phyloP scores from a whole-genome alignment of 2,329 filamentous ascomycete species.

The Cladosporium sp. region DNA sequence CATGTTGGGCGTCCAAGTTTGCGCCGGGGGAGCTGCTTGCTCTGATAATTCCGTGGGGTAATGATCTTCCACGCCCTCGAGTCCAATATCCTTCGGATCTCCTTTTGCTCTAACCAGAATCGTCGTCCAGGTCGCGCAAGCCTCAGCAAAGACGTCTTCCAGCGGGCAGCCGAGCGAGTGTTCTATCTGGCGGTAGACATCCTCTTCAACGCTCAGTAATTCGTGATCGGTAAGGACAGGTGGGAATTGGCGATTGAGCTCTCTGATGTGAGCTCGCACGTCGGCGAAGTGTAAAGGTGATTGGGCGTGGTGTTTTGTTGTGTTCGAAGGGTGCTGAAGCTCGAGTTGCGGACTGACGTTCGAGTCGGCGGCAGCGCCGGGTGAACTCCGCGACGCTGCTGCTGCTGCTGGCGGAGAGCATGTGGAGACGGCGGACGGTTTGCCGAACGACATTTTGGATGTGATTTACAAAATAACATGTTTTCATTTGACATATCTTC shows the following conservation, averaged over 20 bases:
- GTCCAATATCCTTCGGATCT: not conserved
- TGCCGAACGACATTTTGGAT: not conserved
- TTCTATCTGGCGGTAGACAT: slow-evolving; percentile 18
- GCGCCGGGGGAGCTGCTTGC: slow-evolving; percentile 9
- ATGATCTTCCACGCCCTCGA: not conserved
- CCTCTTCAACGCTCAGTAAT: not conserved
- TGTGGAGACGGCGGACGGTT: slow-evolving; percentile 3
- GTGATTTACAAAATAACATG: not conserved
- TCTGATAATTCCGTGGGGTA: not conserved
- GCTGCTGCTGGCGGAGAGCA: not conserved
- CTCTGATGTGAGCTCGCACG: slow-evolving; percentile 11
- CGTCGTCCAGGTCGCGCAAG: slow-evolving; percentile 12
- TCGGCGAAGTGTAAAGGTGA: slow-evolving; percentile 14
- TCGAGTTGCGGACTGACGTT: slow-evolving; percentile 1
- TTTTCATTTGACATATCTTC: not conserved
- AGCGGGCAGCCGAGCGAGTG: slow-evolving; percentile 21
- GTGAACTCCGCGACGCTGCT: not conserved
- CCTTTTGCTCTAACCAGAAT: slow-evolving; percentile 17
- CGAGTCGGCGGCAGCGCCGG: not conserved
- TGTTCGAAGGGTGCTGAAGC: not conserved
- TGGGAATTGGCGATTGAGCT: slow-evolving; percentile 13
- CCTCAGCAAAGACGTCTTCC: slow-evolving; percentile 16
- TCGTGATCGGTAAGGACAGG: slow-evolving; percentile 17
- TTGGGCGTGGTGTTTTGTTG: not conserved
- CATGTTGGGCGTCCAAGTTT: slow-evolving; percentile 22